Percentiles rank a stretch among this genome's conserved stretches.
These are phyloP conservation scores for Ramularia endophylla DNA, from an alignment of 2,329 filamentous ascomycete genomes.

Conservation along the genomic window DNA sequence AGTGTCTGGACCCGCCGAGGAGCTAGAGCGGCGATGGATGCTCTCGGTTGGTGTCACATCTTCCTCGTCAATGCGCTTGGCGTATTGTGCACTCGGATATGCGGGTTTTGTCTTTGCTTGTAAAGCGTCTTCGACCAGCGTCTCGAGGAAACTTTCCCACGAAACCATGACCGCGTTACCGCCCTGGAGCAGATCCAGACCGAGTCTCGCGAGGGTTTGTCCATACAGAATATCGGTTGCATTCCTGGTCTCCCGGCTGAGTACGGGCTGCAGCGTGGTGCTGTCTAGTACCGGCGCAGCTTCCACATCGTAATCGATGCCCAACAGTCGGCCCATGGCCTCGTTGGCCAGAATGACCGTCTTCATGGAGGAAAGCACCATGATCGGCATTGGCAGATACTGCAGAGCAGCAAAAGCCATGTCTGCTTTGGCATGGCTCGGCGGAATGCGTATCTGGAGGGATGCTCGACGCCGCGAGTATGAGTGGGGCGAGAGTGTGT, in stretches of 20 bases:
- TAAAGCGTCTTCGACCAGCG: slow-evolving; percentile 36
- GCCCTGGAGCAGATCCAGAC: slow-evolving; percentile 67
- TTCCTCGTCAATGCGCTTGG: background rate
- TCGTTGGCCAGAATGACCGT: slow-evolving; percentile 69
- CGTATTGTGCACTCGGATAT: background rate
- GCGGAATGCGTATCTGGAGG: slow-evolving; percentile 31
- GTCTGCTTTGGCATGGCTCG: slow-evolving; percentile 26
- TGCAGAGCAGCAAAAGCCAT: slow-evolving; percentile 62
- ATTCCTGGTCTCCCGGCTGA: slow-evolving; percentile 29
- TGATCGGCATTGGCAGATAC: slow-evolving; percentile 65
- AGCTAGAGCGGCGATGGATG: slow-evolving; percentile 19
- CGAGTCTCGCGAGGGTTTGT: slow-evolving; percentile 62
- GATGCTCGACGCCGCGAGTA: slow-evolving; percentile 20
- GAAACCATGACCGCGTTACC: slow-evolving; percentile 48
- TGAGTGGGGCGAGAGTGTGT: slow-evolving; percentile 10
- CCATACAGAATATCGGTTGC: slow-evolving; percentile 58
- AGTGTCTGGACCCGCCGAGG: slow-evolving; percentile 8
- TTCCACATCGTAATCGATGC: slow-evolving; percentile 39
- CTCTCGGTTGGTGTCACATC: slow-evolving; percentile 18
- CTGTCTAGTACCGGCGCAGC: slow-evolving; percentile 1
- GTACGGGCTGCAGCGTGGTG: slow-evolving; percentile 13
- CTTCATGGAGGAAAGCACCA: slow-evolving; percentile 64
- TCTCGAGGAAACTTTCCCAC: slow-evolving; percentile 46
- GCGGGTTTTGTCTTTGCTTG: slow-evolving; percentile 19
- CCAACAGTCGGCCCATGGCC: slow-evolving; percentile 64